Evolutionary conservation across 1,284 basidiomycete species (phyloP), one percentile per base, ranked within the genome.

Genomic region (Ganoderma resinaceum): DNA sequence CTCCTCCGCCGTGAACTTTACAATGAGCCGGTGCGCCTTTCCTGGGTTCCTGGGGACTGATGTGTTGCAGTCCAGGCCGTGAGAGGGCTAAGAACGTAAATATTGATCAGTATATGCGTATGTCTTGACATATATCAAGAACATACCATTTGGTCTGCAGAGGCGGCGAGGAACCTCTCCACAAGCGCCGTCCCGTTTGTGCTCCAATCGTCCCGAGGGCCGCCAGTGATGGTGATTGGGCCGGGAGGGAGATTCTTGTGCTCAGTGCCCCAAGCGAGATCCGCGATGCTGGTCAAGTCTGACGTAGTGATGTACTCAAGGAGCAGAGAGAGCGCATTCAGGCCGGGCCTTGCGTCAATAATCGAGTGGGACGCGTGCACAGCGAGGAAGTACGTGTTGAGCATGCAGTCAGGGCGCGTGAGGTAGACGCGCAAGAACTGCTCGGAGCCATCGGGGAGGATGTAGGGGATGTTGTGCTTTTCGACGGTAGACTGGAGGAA

Each of bases 191-290:
- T 53, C 5, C 66, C 70, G 16, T 67, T 40, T 8, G 52, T 53
- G 26, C 59, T 55, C 65, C 68, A 69, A 12, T 61, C 66, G 2
- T 59, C 35, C 7, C 62, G 62, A 14, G 66, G 59, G 1, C 68
- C 70, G 4, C 70, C 70, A 3, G 70, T 66, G 1, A 65, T 63
- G 35, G 46, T 63, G 16, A 72, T 61, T 16, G 66, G 66, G 4
- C 70, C 70, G 20, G 62, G 55, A 16, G 68, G 68, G 11, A 72
- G 61, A 40, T 67, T 65, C 49, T 63, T 49, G 66, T 62, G 65
- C 18, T 72, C 70, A 8, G 61, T 52, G 14, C 70, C 70, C 70
- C 70, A 72, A 11, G 62, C 26, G 0, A 69, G 66, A 2, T 33
- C 31, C 18, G 26, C 42, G 6, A 46, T 9, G 31, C 37, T 26